These are phyloP conservation scores for Stentor coeruleus DNA, from an alignment of 73 alveolate genomes.

Conservation along the genomic window DNA sequence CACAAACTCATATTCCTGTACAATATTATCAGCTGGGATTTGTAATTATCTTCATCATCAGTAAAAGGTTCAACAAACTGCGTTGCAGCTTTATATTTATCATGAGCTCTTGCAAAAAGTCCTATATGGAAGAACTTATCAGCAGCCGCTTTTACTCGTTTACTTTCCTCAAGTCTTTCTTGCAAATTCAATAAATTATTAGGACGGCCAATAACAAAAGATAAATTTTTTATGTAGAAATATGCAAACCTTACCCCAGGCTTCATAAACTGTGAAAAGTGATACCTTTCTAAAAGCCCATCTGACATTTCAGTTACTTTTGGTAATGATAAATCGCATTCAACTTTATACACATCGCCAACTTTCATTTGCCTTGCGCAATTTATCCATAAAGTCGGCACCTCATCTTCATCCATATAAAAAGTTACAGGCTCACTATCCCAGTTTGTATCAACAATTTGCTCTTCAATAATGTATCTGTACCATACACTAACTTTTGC, in stretches of 20 bases:
- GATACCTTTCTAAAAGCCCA: background rate
- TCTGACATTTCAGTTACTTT: background rate
- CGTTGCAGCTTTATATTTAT: background rate
- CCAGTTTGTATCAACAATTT: slow-evolving; percentile 2
- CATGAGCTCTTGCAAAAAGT: background rate
- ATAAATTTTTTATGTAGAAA: background rate
- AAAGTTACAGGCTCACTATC: background rate
- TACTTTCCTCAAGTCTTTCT: background rate
- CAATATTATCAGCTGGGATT: background rate
- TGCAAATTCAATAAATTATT: no score
- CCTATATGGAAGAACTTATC: background rate
- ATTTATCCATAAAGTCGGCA: background rate
- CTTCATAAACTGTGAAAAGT: background rate
- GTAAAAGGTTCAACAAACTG: background rate
- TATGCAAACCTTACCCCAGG: background rate
- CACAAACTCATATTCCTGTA: background rate
- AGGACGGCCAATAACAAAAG: background rate
- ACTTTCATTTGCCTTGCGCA: background rate
- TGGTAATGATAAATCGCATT: background rate
- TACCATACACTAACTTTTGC: background rate
- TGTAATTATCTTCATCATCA: background rate
- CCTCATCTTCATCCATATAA: background rate
- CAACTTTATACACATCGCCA: background rate
- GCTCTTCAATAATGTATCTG: background rate
- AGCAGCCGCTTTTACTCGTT: background rate